phyloP scores from a whole-genome alignment of 108 stramenopile species.

The Cylindrotheca closterium region DNA sequence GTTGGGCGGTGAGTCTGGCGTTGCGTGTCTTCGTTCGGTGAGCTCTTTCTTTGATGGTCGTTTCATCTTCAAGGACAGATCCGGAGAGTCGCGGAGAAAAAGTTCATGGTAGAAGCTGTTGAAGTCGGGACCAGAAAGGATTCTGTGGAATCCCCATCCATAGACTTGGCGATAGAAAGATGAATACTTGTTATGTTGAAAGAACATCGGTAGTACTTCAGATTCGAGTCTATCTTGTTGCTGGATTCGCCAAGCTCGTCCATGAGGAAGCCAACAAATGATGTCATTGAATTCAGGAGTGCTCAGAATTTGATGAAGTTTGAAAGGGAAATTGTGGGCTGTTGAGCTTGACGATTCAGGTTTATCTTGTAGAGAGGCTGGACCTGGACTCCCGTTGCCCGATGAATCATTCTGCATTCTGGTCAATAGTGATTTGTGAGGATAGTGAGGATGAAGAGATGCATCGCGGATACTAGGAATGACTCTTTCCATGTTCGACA shows the following conservation, averaged over 20 bases:
- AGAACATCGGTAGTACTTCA: slow-evolving; percentile 48
- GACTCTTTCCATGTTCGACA: too few species aligned
- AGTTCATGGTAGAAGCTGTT: slow-evolving; percentile 51
- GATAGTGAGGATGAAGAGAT: too few species aligned
- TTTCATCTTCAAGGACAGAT: slow-evolving; percentile 19
- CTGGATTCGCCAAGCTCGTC: slow-evolving; percentile 43
- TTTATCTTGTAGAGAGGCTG: too few species aligned
- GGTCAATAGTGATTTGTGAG: too few species aligned
- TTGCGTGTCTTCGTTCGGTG: neutral
- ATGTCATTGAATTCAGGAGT: slow-evolving; percentile 47
- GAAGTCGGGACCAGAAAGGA: slow-evolving; percentile 46
- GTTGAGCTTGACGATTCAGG: too few species aligned
- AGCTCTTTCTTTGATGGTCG: neutral
- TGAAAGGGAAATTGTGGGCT: slow-evolving; percentile 62
- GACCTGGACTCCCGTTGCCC: too few species aligned
- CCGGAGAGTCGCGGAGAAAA: slow-evolving; percentile 20
- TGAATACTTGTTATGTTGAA: slow-evolving; percentile 42
- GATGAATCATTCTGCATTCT: too few species aligned
- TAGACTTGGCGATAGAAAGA: slow-evolving; percentile 63
- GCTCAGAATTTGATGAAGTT: slow-evolving; percentile 53
- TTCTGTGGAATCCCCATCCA: slow-evolving; percentile 61
- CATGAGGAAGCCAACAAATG: slow-evolving; percentile 62
- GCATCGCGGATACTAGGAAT: too few species aligned
- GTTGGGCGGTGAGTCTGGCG: neutral
- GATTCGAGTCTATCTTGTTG: slow-evolving; percentile 49